phyloP scores from a whole-genome alignment of 2,329 filamentous ascomycete genomes.

The Sporothrix variecibatus region DNA sequence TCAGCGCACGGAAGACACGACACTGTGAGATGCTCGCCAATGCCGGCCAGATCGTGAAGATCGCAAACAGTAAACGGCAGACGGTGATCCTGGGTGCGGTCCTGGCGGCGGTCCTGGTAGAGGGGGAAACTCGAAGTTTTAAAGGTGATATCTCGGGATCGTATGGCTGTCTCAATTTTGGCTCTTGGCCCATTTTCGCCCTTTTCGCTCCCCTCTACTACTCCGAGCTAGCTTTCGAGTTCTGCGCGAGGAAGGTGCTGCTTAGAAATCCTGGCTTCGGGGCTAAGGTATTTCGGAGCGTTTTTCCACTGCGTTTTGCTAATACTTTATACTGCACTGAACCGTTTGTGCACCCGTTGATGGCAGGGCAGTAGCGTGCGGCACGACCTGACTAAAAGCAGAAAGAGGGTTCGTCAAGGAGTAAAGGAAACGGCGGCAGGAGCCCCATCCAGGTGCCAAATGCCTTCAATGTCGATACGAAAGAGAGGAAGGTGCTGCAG shows the following conservation, averaged over 20 bases:
- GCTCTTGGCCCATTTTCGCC: background rate
- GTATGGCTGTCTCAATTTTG: background rate
- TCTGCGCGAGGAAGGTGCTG: background rate
- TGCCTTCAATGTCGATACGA: background rate
- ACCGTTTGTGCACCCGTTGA: background rate
- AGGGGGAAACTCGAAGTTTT: background rate
- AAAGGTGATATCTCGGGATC: slow-evolving; percentile 20
- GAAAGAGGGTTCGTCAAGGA: background rate
- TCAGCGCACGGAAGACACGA: background rate
- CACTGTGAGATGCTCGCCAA: background rate
- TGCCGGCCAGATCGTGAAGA: background rate
- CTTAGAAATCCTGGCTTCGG: slow-evolving; percentile 18
- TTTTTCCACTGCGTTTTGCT: background rate
- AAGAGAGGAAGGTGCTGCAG: background rate
- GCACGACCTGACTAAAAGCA: slow-evolving; percentile 16
- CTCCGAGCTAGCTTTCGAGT: background rate
- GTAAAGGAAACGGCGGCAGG: background rate
- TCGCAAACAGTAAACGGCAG: background rate
- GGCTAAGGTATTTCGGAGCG: background rate
- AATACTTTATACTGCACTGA: background rate
- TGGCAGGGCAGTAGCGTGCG: background rate
- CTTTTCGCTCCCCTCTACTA: background rate
- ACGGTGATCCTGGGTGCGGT: background rate
- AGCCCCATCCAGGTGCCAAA: background rate
- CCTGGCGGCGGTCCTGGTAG: background rate